These are phyloP conservation scores for Aspergillus leporis DNA, from an alignment of 495 filamentous ascomycete species.

Conservation along the genomic window DNA sequence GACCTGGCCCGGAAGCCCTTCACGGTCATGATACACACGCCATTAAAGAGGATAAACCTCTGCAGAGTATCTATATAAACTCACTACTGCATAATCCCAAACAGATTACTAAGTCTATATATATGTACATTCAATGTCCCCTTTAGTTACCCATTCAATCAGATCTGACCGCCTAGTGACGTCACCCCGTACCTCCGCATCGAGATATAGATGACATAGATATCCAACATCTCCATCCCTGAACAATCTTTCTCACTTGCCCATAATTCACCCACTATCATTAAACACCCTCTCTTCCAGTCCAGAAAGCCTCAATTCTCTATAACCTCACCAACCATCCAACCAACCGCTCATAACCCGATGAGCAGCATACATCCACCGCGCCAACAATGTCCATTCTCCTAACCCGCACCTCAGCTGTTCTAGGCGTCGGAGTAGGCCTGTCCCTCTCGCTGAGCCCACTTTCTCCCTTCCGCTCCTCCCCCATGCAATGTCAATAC, in stretches of 20 bases:
- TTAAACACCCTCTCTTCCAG: not conserved
- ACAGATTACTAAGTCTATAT: too few species aligned
- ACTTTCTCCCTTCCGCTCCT: conserved; percentile 38
- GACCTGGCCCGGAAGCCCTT: too few species aligned
- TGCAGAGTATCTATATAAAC: too few species aligned
- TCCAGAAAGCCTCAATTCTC: not conserved
- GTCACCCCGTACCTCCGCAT: conserved; percentile 1
- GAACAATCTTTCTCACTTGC: not conserved
- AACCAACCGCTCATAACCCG: not conserved
- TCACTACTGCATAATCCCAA: too few species aligned
- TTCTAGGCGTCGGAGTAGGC: conserved; percentile 43
- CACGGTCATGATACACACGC: too few species aligned
- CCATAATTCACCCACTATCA: not conserved
- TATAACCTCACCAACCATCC: not conserved
- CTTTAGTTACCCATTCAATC: too few species aligned
- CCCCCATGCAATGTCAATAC: conserved; percentile 45
- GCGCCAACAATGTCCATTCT: conserved; percentile 33
- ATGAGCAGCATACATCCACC: not conserved
- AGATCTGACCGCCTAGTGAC: conserved; percentile 5
- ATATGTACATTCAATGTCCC: too few species aligned
- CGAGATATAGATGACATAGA: not conserved
- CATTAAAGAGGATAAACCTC: too few species aligned
- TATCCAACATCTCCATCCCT: conserved; percentile 1
- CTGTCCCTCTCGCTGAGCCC: conserved; percentile 38
- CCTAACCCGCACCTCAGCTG: conserved; percentile 32